Evolutionary conservation across 2,329 filamentous ascomycete species (phyloP), one percentile per base, ranked within the genome.

Genomic region (Plenodomus biglobosus): DNA sequence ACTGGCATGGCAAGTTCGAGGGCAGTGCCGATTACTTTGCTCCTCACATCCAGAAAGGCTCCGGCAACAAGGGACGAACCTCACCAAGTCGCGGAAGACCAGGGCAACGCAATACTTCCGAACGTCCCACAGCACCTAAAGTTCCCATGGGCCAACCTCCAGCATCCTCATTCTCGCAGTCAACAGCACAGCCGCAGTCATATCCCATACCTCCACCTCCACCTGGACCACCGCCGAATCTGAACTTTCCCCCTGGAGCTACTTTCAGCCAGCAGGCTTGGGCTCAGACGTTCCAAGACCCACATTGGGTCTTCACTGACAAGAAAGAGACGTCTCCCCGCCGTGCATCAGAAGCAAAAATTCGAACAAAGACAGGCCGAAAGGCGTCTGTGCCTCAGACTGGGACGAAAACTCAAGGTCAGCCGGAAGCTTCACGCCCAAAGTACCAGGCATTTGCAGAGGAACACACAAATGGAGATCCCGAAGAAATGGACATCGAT

Each of bases 401-500:
- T 19, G 52, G 59, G 8, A 46, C 52, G 15, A 70, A 62, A 22
- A 56, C 62, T n/a, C 65, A 70, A 17, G 55, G 63, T 6, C 62
- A 71, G 39, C 47, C 55, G 13, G 60, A 61, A 15, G 42, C 60
- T 5, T 58, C 62, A 15, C 62, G 57, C n/a, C 56, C 63, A 19
- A 65, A 61, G 44, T 63, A 63, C 37, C 68, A 69, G 40, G 61
- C 66, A 13, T 65, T 61, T 40, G 65, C 65, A 42, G 64, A 69
- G 43, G 67, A 67, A 30, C 46, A 49, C 8, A 44, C 27, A 1
- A 61, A 53, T 32, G 60, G 56, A 20, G 65, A 64, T 46, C 65
- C 54, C 3, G 73, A 78, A 55, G 73, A 74, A 0, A 79, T 79
- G 76, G 76, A 78, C 40, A 77, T 79, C 27, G 76, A 78, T 50